Conservation (phyloP, 2,329 filamentous ascomycete genomes). For the Apiospora rasikravindrae region DNA sequence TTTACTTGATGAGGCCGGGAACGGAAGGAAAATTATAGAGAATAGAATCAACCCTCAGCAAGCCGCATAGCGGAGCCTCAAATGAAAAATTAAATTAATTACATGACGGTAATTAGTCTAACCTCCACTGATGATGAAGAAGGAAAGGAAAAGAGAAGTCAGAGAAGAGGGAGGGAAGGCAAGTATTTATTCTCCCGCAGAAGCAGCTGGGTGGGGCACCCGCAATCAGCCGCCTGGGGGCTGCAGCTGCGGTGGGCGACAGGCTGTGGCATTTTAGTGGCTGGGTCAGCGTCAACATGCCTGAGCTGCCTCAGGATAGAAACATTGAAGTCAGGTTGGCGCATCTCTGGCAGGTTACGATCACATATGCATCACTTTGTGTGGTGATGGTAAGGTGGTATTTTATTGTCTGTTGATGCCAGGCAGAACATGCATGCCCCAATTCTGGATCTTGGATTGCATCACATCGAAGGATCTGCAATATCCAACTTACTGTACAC, state of each 20-base stretch:
- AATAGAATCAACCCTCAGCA: slow-evolving; percentile 42
- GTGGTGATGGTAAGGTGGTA: neutral
- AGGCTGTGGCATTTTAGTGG: neutral
- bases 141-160: slow-evolving; percentile 28
- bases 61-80: slow-evolving; percentile 43
- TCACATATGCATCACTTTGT: neutral
- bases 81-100: slow-evolving; percentile 38
- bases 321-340: neutral
- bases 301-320: neutral
- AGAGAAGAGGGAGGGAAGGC: neutral
- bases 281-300: neutral
- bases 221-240: neutral
- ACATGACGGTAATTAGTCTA: slow-evolving; percentile 45
- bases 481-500: neutral
- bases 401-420: neutral
- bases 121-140: slow-evolving; percentile 44
- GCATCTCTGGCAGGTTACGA: neutral
- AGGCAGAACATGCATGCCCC: neutral
- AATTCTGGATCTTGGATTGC: neutral
- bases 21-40: slow-evolving; percentile 43
- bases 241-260: slow-evolving; percentile 1
- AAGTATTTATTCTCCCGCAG: slow-evolving; percentile 6
- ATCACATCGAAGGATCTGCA: neutral
- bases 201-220: neutral
- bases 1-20: slow-evolving; percentile 42